A percentile compares a stretch with the other conserved stretches of the same genome.
Conservation (phyloP, 2,329 filamentous ascomycete species). For the Boeremia lycopersici region DNA sequence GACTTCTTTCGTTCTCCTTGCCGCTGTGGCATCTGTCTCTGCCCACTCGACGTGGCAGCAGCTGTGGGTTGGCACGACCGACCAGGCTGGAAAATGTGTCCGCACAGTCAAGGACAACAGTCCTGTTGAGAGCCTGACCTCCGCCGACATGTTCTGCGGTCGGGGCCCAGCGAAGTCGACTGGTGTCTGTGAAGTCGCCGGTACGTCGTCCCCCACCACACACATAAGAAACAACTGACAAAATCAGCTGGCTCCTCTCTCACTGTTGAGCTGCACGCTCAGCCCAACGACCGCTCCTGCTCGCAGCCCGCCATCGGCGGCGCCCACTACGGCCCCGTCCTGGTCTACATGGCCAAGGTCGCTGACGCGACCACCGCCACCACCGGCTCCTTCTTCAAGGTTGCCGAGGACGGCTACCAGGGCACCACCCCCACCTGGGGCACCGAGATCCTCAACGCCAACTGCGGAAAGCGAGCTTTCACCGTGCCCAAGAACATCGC, state of each 20-base stretch:
- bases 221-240: constrained; percentile 11
- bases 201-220: constrained; percentile 21
- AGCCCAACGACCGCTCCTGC: constrained; percentile 42
- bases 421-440: constrained; percentile 45
- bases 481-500: constrained; percentile 44
- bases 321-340: constrained; percentile 47
- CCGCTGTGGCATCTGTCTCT: constrained; percentile 41
- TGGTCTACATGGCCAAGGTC: constrained; percentile 49
- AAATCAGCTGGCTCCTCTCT: constrained; percentile 39
- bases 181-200: constrained; percentile 43
- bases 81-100: constrained; percentile 38
- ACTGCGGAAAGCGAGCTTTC: constrained; percentile 46
- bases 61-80: constrained; percentile 44
- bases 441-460: constrained; percentile 48
- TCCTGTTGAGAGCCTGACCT: constrained; percentile 38
- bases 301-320: constrained; percentile 44
- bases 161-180: constrained; percentile 33
- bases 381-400: constrained; percentile 45
- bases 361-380: constrained; percentile 41
- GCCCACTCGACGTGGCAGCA: constrained; percentile 49
- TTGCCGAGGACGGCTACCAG: constrained; percentile 46
- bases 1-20: constrained; percentile 39
- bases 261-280: constrained; percentile 48
- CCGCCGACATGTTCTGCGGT: constrained; percentile 46
- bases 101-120: constrained; percentile 46